These are phyloP conservation scores for Starmerella stellata DNA, from an alignment of 805 yeast species.

Conservation along the genomic window DNA sequence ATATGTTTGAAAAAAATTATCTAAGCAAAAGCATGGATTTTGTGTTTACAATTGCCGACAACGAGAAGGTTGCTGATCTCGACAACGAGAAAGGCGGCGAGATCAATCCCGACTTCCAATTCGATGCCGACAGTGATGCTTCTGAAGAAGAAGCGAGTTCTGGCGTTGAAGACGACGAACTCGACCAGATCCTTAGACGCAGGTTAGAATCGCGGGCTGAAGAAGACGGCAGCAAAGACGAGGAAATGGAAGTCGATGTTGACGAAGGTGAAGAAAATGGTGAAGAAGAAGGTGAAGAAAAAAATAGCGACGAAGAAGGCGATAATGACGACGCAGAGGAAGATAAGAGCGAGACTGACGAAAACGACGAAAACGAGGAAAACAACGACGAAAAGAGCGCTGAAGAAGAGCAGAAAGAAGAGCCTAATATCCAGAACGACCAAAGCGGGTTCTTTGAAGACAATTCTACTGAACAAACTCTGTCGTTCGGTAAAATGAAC, in stretches of 20 bases:
- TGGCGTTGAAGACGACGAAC: conserved; percentile 52
- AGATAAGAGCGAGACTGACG: conserved; percentile 29
- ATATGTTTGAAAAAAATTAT: not conserved
- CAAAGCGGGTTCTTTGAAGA: conserved; percentile 24
- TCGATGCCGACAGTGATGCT: conserved; percentile 42
- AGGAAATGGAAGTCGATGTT: conserved; percentile 21
- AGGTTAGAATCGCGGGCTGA: conserved; percentile 27
- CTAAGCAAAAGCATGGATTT: conserved; percentile 8
- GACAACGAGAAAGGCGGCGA: conserved; percentile 28
- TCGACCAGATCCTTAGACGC: conserved; percentile 70
- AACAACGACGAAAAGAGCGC: conserved; percentile 21
- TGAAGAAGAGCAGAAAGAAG: conserved; percentile 19
- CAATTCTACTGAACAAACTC: conserved; percentile 28
- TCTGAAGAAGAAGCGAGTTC: conserved; percentile 36
- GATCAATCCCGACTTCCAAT: conserved; percentile 56
- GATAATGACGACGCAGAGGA: conserved; percentile 20
- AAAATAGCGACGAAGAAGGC: conserved; percentile 28
- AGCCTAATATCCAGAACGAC: conserved; percentile 20
- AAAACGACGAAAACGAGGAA: conserved; percentile 29
- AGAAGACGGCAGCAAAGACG: conserved; percentile 20
- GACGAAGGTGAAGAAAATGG: conserved; percentile 32
- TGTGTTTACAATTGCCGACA: conserved; percentile 17
- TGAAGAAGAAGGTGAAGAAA: conserved; percentile 29
- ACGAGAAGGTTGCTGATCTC: conserved; percentile 15
- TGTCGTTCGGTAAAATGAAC: conserved; percentile 55